These are phyloP conservation scores for Diaporthe citriasiana DNA, from an alignment of 2,329 filamentous ascomycete species.

Conservation along the genomic window DNA sequence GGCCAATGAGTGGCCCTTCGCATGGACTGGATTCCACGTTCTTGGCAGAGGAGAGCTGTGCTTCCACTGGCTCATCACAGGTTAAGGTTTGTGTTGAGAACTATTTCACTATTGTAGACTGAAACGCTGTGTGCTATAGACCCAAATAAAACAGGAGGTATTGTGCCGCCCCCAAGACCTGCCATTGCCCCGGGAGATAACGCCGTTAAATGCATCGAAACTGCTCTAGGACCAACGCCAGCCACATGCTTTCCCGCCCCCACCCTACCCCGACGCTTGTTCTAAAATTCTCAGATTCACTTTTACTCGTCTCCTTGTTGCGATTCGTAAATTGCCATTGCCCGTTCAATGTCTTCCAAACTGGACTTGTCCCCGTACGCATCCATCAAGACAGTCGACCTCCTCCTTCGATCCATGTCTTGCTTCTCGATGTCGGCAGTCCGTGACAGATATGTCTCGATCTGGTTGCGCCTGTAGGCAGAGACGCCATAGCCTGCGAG, in stretches of 20 bases:
- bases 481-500: constrained; percentile 42
- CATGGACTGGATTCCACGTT: too few species aligned
- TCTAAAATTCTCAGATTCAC: too few species aligned
- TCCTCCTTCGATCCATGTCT: constrained; percentile 46
- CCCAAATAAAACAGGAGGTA: not conserved
- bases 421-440: constrained; percentile 28
- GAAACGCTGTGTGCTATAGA: not conserved
- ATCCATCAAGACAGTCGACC: constrained; percentile 60
- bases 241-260: not conserved
- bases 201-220: constrained; percentile 20
- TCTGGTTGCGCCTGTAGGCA: constrained; percentile 38
- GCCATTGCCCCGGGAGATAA: not conserved
- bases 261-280: not conserved
- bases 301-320: constrained; percentile 30
- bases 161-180: not conserved
- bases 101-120: not conserved
- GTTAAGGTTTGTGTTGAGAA: not conserved
- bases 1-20: too few species aligned
- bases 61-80: not conserved
- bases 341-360: constrained; percentile 63
- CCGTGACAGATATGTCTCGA: constrained; percentile 32
- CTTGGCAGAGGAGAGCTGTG: too few species aligned
- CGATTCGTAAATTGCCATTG: constrained; percentile 61
- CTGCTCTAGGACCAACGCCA: not conserved
- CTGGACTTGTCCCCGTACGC: constrained; percentile 65